Base-by-base conservation (phyloP, 257 asterid species). In the Nicotiana sylvestris region DNA sequence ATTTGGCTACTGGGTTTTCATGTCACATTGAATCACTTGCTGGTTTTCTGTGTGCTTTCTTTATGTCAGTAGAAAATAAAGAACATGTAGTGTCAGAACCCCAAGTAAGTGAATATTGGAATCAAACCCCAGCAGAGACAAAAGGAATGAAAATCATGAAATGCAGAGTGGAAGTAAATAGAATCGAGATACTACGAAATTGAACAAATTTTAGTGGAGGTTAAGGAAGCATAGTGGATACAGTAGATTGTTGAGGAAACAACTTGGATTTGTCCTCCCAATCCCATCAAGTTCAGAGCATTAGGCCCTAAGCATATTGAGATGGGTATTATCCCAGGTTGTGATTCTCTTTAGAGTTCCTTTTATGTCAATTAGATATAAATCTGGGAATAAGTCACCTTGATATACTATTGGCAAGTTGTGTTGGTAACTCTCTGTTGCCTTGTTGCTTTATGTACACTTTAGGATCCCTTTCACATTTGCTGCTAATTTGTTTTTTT, bases 161-260 rank as follows among this genome's bases (percentile, higher is more conserved):
- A 74, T 32, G 21, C 80, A 27, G 5, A 10, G 57, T 13, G 17
- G 57, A 53, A 74, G 25, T 74, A 25, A 3, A 25, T 25, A 6
- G 61, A 16, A 49, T 51, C 6, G 29, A 25, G 80, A 13, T 74
- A 15, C 62, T 74, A 49, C 27, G 6, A 74, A 27, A 6, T 49
- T 74, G 80, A 27, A 46, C 33, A 33, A 39, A 46, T 72, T 72
- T 72, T 21, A 43, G 49, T 27, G 15, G 61, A 49, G 62, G 43
- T 25, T 27, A 49, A 13, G 15, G 25, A 74, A 49, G 43, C 27
- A 0, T 13, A 74, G 16, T 51, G 62, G 80, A 49, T 74, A 43
- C 80, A 27, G 43, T 74, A 25, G 39, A 74, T 49, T 74, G 15
- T 12, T 74, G 79, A 49, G 79, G 79, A 74, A 27, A 74, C 51